Evolutionary conservation across 495 filamentous ascomycete genomes (phyloP).

Genomic region (Xanthoparmelia taractica): DNA sequence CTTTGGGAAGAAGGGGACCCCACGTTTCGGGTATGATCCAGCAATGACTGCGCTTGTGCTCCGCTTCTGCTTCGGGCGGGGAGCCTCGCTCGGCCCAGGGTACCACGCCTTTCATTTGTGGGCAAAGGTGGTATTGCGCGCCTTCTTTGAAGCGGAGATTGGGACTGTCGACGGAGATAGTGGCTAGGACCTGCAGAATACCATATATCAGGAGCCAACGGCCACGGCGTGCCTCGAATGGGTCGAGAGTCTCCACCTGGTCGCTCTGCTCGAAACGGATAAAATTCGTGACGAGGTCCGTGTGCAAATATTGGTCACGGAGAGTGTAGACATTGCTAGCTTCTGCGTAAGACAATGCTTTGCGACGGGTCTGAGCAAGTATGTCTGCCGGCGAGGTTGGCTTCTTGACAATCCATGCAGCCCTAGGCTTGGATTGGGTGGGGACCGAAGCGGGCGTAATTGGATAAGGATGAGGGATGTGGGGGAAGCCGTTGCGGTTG

Average conservation of each 20-base stretch:
- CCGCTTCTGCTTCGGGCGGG: conserved; percentile 42
- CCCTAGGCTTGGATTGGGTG: conserved; percentile 27
- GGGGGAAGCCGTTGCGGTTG: conserved; percentile 52
- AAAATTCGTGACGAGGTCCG: conserved; percentile 56
- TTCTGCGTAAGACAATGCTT: conserved; percentile 56
- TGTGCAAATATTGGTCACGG: conserved; percentile 35
- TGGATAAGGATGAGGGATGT: conserved; percentile 64
- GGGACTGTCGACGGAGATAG: conserved; percentile 58
- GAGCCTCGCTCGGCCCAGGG: conserved; percentile 44
- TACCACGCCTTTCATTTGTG: conserved; percentile 48
- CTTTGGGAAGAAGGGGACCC: conserved; percentile 29
- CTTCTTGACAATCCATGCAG: conserved; percentile 36
- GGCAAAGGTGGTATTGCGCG: conserved; percentile 58
- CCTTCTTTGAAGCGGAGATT: conserved; percentile 50
- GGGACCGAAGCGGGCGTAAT: conserved; percentile 45
- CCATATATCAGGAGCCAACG: conserved; percentile 71
- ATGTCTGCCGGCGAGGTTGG: conserved; percentile 27
- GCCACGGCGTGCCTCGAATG: conserved; percentile 52
- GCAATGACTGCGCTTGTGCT: conserved; percentile 53
- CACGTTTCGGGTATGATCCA: conserved; percentile 48
- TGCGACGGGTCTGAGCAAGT: conserved; percentile 34
- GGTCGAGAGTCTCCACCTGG: conserved; percentile 40
- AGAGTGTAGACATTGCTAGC: conserved; percentile 61
- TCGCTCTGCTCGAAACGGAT: conserved; percentile 56
- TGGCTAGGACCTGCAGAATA: conserved; percentile 60